Conservation (phyloP, 768 basidiomycete genomes). For the Lactarius vividus region DNA sequence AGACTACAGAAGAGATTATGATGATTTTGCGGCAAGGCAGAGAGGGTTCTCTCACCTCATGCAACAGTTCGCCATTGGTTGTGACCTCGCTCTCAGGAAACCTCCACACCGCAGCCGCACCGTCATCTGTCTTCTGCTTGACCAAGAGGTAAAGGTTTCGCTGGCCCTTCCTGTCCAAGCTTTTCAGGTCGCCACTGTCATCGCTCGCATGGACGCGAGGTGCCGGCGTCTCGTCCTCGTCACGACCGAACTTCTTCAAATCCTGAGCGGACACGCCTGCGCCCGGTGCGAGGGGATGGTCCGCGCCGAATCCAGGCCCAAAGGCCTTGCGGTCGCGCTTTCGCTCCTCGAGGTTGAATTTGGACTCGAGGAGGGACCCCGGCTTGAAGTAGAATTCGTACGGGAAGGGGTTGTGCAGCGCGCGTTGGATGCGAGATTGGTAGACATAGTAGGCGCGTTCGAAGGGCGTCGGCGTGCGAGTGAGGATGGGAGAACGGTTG, state of each 20-base stretch:
- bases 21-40: background rate
- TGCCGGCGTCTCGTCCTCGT: conserved; percentile 61
- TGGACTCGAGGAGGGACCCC: conserved; percentile 78
- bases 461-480: conserved; percentile 67
- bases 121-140: conserved; percentile 42
- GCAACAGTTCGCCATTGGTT: conserved; percentile 65
- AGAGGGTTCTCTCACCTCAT: conserved; percentile 54
- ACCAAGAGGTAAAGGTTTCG: conserved; percentile 89
- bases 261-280: conserved; percentile 25
- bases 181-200: conserved; percentile 55
- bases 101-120: conserved; percentile 62
- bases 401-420: conserved; percentile 85
- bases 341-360: conserved; percentile 75
- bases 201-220: conserved; percentile 64
- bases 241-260: conserved; percentile 36
- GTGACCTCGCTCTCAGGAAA: conserved; percentile 71
- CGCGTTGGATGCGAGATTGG: conserved; percentile 77
- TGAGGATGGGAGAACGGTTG: conserved; percentile 74
- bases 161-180: conserved; percentile 78
- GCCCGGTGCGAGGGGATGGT: conserved; percentile 19
- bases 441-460: conserved; percentile 82
- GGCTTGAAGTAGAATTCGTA: conserved; percentile 92
- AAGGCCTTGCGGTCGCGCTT: conserved; percentile 71
- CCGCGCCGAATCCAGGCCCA: conserved; percentile 53
- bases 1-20: conserved; percentile 46